A percentile compares a stretch with the other conserved stretches of the same genome.
Conservation (phyloP, 768 basidiomycete genomes). For the Suillus sp. region DNA sequence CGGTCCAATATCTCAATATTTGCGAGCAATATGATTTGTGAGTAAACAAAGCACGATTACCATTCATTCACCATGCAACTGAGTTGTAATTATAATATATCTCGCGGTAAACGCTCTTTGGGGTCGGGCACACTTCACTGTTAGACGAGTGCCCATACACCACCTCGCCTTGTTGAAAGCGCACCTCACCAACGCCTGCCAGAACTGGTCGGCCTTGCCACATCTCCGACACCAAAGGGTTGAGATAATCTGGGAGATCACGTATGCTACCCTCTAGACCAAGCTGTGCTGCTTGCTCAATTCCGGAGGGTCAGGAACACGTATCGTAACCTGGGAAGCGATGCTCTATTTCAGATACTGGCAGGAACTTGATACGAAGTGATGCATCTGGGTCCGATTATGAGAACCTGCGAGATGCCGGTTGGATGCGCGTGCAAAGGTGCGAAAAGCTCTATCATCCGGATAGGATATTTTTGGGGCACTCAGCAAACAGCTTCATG, state of each 20-base stretch:
- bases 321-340: neutral
- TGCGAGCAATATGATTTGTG: neutral
- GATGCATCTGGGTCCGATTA: constrained; percentile 16
- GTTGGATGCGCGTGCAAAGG: neutral
- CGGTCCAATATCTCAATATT: neutral
- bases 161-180: constrained; percentile 21
- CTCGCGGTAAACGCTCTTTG: neutral
- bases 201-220: constrained; percentile 25
- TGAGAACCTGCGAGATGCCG: neutral
- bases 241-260: constrained; percentile 16
- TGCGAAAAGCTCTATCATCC: too few species aligned
- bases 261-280: constrained; percentile 18
- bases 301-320: constrained; percentile 29
- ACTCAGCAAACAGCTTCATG: too few species aligned
- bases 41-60: neutral
- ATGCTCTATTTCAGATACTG: neutral
- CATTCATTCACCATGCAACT: too few species aligned
- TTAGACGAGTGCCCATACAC: constrained; percentile 25
- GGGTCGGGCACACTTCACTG: constrained; percentile 12
- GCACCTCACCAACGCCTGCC: constrained; percentile 15
- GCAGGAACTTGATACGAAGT: constrained; percentile 16
- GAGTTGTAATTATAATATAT: too few species aligned
- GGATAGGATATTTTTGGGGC: too few species aligned
- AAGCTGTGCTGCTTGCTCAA: neutral
- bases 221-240: constrained; percentile 14